Percentiles rank a stretch among this genome's conserved stretches.
Evolutionary conservation across 257 asterid species (phyloP).

Genomic region (Solanum pinnatisectum): DNA sequence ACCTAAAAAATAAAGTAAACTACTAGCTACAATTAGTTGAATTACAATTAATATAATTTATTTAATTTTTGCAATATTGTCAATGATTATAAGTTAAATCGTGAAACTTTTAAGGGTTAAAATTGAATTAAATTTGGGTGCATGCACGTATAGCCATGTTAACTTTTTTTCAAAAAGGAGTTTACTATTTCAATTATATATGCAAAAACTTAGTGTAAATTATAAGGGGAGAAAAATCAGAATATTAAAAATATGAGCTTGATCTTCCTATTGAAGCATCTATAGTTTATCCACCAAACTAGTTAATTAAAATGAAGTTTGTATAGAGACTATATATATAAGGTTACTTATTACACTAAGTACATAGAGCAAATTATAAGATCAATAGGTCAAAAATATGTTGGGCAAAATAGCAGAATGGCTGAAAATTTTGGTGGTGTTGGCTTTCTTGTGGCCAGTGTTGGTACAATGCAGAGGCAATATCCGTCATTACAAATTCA

Average conservation of each 20-base stretch:
- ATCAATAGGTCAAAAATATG: neutral
- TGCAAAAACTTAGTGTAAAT: neutral
- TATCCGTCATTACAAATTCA: constrained; percentile 38
- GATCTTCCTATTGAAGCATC: constrained; percentile 8
- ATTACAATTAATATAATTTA: neutral
- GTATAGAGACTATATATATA: constrained; percentile 1
- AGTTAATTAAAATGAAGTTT: neutral
- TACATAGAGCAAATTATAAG: neutral
- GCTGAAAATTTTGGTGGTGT: constrained; percentile 14
- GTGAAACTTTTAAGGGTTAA: neutral
- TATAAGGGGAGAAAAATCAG: constrained; percentile 7
- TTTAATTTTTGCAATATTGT: neutral
- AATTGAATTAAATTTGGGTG: neutral
- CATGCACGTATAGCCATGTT: neutral
- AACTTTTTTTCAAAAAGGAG: neutral
- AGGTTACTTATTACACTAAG: neutral
- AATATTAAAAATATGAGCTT: neutral
- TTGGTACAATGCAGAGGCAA: constrained; percentile 16
- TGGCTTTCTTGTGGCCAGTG: constrained; percentile 19
- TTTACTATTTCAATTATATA: neutral
- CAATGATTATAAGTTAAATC: neutral
- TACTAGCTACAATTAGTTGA: neutral
- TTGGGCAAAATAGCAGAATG: constrained; percentile 13
- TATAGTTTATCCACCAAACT: constrained; percentile 16
- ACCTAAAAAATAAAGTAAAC: neutral